Evolutionary conservation across 2,329 filamentous ascomycete genomes (phyloP).

Genomic region (Colletotrichum costaricense): DNA sequence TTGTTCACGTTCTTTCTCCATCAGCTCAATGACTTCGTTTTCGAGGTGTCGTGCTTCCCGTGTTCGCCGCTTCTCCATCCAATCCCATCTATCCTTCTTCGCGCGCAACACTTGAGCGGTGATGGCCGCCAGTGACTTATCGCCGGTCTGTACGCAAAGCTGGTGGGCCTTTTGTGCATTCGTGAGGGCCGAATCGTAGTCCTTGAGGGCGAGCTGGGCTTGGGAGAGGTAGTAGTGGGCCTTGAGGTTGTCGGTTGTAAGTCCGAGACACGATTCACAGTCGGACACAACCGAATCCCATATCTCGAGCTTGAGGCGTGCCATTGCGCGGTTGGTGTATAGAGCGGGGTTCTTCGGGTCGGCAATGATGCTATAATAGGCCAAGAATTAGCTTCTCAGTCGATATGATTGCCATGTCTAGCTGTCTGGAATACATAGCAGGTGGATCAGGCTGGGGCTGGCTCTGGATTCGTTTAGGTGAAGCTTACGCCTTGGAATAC

Average conservation of each 20-base stretch:
- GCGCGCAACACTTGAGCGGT: constrained; percentile 80
- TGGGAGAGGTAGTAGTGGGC: constrained; percentile 86
- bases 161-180: constrained; percentile 80
- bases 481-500: constrained; percentile 77
- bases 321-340: constrained; percentile 91
- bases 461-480: not conserved
- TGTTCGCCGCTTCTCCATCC: constrained; percentile 71
- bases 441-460: too few species aligned
- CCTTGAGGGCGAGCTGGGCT: constrained; percentile 79
- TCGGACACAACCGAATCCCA: constrained; percentile 83
- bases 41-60: constrained; percentile 70
- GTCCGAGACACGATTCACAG: constrained; percentile 78
- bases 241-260: constrained; percentile 78
- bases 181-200: constrained; percentile 78
- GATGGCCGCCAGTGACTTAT: constrained; percentile 76
- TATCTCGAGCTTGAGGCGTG: constrained; percentile 77
- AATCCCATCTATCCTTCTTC: constrained; percentile 89
- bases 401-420: not conserved
- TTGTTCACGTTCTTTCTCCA: constrained; percentile 60
- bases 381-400: not conserved
- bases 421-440: not conserved
- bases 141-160: constrained; percentile 71
- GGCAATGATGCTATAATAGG: constrained; percentile 72
- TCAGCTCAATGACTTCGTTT: constrained; percentile 64
- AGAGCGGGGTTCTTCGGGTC: constrained; percentile 82